A percentile compares a stretch with the other conserved stretches of the same genome.
Conservation (phyloP, 345 rosid species). For the Durio zibethinus region DNA sequence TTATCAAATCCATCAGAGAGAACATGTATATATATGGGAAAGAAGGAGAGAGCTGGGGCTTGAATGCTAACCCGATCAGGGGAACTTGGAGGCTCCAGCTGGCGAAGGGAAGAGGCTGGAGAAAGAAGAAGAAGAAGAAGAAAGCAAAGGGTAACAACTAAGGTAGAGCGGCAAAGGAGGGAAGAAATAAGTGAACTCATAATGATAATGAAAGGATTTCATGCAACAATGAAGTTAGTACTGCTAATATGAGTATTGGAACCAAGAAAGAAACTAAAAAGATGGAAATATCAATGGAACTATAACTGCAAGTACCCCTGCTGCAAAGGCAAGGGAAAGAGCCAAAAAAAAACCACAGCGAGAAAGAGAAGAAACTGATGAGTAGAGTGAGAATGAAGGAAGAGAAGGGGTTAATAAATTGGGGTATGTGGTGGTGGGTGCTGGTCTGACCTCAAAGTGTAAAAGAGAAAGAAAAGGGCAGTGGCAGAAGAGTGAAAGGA, state of each 20-base stretch:
- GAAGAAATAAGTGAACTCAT: constrained; percentile 20
- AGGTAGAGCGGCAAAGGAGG: neutral
- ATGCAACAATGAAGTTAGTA: neutral
- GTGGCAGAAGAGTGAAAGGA: constrained; percentile 45
- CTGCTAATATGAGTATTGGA: neutral
- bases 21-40: neutral
- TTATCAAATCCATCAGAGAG: neutral
- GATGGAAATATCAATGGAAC: neutral
- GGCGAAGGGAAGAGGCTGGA: constrained; percentile 29
- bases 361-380: neutral
- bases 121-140: constrained; percentile 19
- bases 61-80: constrained; percentile 24
- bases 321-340: neutral
- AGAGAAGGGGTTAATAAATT: constrained; percentile 19
- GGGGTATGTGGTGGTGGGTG: constrained; percentile 12
- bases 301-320: neutral
- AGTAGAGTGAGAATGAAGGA: neutral
- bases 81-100: constrained; percentile 17
- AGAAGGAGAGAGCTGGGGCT: neutral
- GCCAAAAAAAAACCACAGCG: neutral
- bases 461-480: neutral
- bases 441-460: neutral
- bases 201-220: constrained; percentile 13
- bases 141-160: constrained; percentile 7
- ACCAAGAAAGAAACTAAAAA: neutral